These are phyloP conservation scores for Stephanodiscus minutulus DNA, from an alignment of 108 stramenopile genomes.

Conservation along the genomic window DNA sequence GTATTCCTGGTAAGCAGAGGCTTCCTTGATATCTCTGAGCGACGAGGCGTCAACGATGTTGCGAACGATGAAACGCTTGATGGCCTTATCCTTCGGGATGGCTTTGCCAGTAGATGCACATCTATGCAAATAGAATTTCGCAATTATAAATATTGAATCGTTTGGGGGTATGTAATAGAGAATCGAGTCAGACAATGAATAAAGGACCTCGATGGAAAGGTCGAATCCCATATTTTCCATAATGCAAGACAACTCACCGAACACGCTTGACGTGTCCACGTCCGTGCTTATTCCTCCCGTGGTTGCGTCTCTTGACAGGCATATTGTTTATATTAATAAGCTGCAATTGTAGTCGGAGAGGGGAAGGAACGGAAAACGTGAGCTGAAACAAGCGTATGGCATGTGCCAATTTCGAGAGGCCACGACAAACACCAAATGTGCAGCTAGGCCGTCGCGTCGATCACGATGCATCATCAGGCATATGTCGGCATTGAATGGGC, in stretches of 20 bases:
- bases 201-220: not conserved
- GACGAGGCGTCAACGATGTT: constrained; percentile 99
- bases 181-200: not conserved
- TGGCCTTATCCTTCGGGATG: constrained; percentile 99
- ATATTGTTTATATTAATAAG: constrained; percentile 55
- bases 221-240: not conserved
- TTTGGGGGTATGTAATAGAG: not conserved
- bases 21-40: constrained; percentile 98
- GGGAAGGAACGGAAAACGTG: not conserved
- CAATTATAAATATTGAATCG: not conserved
- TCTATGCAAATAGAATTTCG: constrained; percentile 33
- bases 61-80: constrained; percentile 99
- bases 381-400: not conserved
- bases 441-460: not conserved
- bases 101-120: constrained; percentile 99
- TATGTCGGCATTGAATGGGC: no score
- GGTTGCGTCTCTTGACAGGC: constrained; percentile 99
- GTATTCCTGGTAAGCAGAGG: constrained; percentile 99
- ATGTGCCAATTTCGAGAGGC: not conserved
- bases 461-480: not conserved
- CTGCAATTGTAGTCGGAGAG: constrained; percentile 4
- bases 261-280: constrained; percentile 99
- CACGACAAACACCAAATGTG: not conserved
- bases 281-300: constrained; percentile 99
- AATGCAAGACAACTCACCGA: constrained; percentile 45